Base-by-base conservation (phyloP, 305 asterid genomes). In the Fraxinus baroniana region DNA sequence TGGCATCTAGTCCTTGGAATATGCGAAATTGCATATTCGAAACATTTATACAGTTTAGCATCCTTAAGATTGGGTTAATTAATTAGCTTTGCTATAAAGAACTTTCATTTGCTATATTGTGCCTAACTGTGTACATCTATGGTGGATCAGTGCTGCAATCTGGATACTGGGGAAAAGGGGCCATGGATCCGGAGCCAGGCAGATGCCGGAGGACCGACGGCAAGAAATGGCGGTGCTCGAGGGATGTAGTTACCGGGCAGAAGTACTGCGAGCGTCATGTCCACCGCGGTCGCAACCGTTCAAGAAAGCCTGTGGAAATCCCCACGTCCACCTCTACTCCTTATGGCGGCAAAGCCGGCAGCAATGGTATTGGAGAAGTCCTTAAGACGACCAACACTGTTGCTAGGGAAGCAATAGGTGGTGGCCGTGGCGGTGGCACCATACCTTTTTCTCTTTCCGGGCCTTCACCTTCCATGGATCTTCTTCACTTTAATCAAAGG, bases 271-370 rank as follows among this genome's bases (percentile, higher is more conserved):
- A 93, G 83, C 96, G 97, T 80, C 98, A 95, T 82, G 84, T 95
- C 84, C 97, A 96, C 90, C 89, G 98, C 22, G 99, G 99, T 87
- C 97, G 98, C 87, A 94, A 94, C 97, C 98, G 99, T 96, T 96
- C 99, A 96, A 96, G 99, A 96, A 96, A 96, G 99, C 98, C 94
- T 96, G 99, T 96, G 99, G 99, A 96, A 96, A 91, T 7, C 86
- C 90, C 95, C 93, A 88, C 94, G 77, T 84, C 93, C 77, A 37
- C 86, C 78, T 10, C 88, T 73, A 6, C 84, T 4, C 83, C 89
- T 0, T 82, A 79, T 86, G 84, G 79, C 83, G 87, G 74, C 75
- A 35, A 37, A 13, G 74, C 39, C 4, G 79, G 77, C 35, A 28
- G 57, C 55, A 52, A 8, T 17, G 84, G 76, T 33, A 78, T 68